These are phyloP conservation scores for Lenzites betulinus DNA, from an alignment of 768 basidiomycete species.

Conservation along the genomic window DNA sequence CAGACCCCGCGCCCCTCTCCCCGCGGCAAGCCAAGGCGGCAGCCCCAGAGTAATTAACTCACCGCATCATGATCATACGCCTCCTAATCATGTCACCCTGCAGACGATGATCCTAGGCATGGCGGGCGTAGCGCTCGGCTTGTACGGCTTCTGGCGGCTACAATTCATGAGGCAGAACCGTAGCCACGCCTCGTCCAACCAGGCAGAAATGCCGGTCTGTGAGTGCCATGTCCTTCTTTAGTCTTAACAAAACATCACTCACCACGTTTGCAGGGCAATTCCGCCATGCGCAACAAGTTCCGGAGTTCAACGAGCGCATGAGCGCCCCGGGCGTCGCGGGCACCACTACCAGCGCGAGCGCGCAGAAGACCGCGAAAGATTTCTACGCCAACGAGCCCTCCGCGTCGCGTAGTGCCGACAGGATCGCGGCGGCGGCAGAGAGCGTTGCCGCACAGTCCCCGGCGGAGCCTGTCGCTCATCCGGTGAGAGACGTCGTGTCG, in stretches of 20 bases:
- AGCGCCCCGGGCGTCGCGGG: slow-evolving; percentile 5
- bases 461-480: background rate
- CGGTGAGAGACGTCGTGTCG: background rate
- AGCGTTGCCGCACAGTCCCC: no score
- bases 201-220: slow-evolving; percentile 21
- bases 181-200: slow-evolving; percentile 2
- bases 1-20: background rate
- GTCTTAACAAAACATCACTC: background rate
- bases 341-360: background rate
- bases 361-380: background rate
- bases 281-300: slow-evolving; percentile 18
- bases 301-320: slow-evolving; percentile 17
- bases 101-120: slow-evolving; percentile 16
- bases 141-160: slow-evolving; percentile 13
- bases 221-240: background rate
- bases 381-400: background rate
- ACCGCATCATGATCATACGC: background rate
- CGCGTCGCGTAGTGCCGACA: no score
- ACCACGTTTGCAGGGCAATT: slow-evolving; percentile 9
- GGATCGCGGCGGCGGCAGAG: no score
- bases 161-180: slow-evolving; percentile 17
- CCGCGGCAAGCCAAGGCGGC: slow-evolving; percentile 1
- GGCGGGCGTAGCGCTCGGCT: slow-evolving; percentile 8
- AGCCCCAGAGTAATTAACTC: background rate
- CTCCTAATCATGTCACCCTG: background rate